These are phyloP conservation scores for Leishmania lainsoni DNA, from an alignment of 208 protist species.

Conservation along the genomic window DNA sequence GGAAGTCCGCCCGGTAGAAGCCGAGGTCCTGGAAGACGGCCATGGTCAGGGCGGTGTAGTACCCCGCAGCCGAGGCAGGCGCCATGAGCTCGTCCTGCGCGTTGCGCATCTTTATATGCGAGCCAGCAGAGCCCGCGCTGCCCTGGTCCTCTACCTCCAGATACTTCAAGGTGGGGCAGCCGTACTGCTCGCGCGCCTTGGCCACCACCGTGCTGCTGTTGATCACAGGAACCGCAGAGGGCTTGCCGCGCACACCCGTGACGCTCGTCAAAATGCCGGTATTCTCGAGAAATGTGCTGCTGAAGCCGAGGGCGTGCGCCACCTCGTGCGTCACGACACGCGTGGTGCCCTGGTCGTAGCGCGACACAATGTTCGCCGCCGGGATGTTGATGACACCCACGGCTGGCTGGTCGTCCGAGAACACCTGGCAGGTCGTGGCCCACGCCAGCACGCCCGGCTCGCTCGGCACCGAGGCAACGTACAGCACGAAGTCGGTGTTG, in stretches of 20 bases:
- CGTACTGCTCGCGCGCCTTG: slow-evolving; percentile 59
- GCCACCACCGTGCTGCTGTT: slow-evolving; percentile 35
- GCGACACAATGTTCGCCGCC: no score
- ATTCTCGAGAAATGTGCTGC: slow-evolving; percentile 11
- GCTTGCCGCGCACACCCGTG: no score
- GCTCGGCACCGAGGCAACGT: slow-evolving; percentile 51
- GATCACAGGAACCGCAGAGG: slow-evolving; percentile 43
- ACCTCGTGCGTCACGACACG: slow-evolving; percentile 75
- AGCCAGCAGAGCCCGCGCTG: not conserved
- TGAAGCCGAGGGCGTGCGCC: slow-evolving; percentile 79
- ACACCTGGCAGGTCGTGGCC: slow-evolving; percentile 44
- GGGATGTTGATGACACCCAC: slow-evolving; percentile 61
- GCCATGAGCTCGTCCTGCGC: slow-evolving; percentile 88
- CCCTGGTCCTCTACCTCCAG: slow-evolving; percentile 82
- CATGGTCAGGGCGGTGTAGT: slow-evolving; percentile 81
- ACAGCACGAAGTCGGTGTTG: slow-evolving; percentile 66
- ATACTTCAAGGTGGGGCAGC: slow-evolving; percentile 48
- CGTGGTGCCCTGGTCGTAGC: slow-evolving; percentile 8
- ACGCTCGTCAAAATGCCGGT: slow-evolving; percentile 9
- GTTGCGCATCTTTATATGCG: not conserved
- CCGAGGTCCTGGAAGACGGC: slow-evolving; percentile 78
- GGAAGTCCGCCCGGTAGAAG: slow-evolving; percentile 73
- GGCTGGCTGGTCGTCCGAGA: slow-evolving; percentile 24
- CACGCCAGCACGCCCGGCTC: slow-evolving; percentile 35
- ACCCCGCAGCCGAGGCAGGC: slow-evolving; percentile 24